Conservation (phyloP, 352 stramenopile genomes). For the Globisporangium carolinianum region DNA sequence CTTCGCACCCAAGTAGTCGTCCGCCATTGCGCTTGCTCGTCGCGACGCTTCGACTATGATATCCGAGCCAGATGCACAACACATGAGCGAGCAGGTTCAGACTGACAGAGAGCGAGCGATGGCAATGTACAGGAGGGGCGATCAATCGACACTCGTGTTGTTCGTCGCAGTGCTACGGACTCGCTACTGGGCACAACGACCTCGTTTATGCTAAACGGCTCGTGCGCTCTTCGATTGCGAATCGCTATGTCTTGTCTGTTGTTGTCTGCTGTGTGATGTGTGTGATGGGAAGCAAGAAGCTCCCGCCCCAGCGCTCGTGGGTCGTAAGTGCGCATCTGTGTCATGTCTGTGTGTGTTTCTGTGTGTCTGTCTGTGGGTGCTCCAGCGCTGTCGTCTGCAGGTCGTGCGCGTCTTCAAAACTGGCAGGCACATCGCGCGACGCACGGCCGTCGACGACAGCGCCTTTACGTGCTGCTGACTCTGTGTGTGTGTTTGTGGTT, state of each 20-base stretch:
- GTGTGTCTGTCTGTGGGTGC: no score
- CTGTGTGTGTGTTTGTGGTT: no score
- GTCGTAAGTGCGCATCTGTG: no score
- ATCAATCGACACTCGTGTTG: neutral
- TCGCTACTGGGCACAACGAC: neutral
- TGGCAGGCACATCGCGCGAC: no score
- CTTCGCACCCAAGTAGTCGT: constrained; percentile 11
- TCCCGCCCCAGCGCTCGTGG: no score
- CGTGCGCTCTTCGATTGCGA: neutral
- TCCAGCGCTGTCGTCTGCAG: no score
- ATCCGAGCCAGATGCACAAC: neutral
- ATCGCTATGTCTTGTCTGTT: neutral
- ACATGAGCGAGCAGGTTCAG: neutral
- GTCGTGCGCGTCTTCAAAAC: no score
- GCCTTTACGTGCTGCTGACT: no score
- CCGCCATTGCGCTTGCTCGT: constrained; percentile 1
- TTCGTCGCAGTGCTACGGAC: neutral
- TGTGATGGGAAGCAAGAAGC: no score
- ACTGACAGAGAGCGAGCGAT: neutral
- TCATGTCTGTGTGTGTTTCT: no score
- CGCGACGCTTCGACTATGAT: neutral
- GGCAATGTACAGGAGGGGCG: no score
- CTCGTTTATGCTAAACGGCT: neutral
- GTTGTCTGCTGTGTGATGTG: neutral
- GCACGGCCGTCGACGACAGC: no score